Conservation (phyloP, 2,329 filamentous ascomycete genomes). For the Cytospora piceicola region DNA sequence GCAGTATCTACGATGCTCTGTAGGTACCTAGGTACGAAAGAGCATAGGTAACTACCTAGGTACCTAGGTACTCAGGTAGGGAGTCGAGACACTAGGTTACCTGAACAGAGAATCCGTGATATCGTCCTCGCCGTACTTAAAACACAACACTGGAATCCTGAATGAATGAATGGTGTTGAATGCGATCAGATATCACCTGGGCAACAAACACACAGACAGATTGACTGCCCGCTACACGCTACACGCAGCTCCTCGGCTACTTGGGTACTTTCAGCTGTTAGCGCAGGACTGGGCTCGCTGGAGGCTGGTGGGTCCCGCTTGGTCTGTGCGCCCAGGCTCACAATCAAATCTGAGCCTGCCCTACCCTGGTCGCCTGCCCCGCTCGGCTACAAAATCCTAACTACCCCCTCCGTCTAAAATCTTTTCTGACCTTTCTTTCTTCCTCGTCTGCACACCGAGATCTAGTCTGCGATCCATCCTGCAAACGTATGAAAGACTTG, state of each 20-base stretch:
- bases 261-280: constrained; percentile 9
- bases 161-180: background rate
- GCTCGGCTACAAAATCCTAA: constrained; percentile 27
- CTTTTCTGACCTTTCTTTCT: constrained; percentile 28
- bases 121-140: background rate
- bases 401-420: constrained; percentile 26
- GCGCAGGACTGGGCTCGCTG: constrained; percentile 2
- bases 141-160: background rate
- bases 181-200: background rate
- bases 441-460: constrained; percentile 31
- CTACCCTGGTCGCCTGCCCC: background rate
- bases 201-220: background rate
- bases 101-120: background rate
- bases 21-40: too few relatives aligned
- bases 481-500: constrained; percentile 27
- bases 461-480: constrained; percentile 31
- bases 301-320: constrained; percentile 2
- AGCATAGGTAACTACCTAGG: background rate
- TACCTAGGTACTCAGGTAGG: too few relatives aligned
- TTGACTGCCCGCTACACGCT: too few relatives aligned
- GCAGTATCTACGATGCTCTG: background rate
- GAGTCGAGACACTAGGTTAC: background rate
- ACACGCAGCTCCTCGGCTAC: too few relatives aligned
- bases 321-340: constrained; percentile 23
- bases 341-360: constrained; percentile 22